Evolutionary conservation across 169 alveolate genomes (phyloP), one percentile per base, ranked within the genome.

Genomic region (Cryptosporidium muris): DNA sequence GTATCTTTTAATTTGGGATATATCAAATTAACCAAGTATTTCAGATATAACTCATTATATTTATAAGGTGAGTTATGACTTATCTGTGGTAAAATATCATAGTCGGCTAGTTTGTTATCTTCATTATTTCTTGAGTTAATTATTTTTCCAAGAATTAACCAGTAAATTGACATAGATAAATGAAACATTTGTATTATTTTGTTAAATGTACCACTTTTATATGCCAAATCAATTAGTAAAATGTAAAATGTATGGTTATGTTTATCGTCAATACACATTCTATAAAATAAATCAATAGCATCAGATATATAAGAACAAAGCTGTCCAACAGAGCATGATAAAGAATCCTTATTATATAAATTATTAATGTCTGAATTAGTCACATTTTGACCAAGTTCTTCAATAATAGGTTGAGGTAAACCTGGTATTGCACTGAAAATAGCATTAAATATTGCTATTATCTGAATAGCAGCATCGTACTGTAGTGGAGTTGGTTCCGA

Each of bases 221-320:
- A 74, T 1, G 85, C 54, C 12, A 74, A 25, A 25, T 74, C 85
- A 34, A 74, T 5, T 37, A 74, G 36, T 49, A 74, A 74, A 12
- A 74, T 62, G 37, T 74, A 74, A 58, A 74, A 74, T 7, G 85
- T 58, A 42, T 74, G 54, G 68, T 74, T 74, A 8, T 74, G 66
- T 42, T 74, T 74, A 63, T 74, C 85, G 37, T 74, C 85, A 34
- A 74, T 74, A 7, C 60, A 74, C 34, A 60, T 64, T 11, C 85
- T 74, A 36, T 74, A 74, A 45, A 74, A 74, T 0, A 74, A n/a
- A 62, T 74, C 85, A 43, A 74, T 74, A 14, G 42, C 34, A 14
- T 74, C 85, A 36, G 85, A 66, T 16, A 74, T 58, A 48, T 74
- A 74, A 9, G 74, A 74, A 60, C 85, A 74, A 42, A 74, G 40